Evolutionary conservation across 163 green algal species (phyloP).

Genomic region (Chloroidium sp.): DNA sequence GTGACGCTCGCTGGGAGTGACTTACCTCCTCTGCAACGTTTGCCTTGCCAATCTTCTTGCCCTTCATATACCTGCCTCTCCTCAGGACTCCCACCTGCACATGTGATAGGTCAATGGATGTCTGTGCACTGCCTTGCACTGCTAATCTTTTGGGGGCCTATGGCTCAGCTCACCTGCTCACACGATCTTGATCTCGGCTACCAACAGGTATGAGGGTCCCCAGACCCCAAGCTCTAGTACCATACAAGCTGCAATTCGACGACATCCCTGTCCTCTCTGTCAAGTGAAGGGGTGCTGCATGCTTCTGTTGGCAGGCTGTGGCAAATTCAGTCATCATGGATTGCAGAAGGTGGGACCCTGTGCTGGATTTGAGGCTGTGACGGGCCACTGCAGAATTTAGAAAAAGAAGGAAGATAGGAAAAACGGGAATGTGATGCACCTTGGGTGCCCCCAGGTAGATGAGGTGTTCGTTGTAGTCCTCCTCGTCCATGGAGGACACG

Average conservation of each 20-base stretch:
- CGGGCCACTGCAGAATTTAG: too few relatives aligned
- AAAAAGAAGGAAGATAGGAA: too few relatives aligned
- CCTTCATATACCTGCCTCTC: conserved; percentile 65
- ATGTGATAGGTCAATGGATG: neutral
- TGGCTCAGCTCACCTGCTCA: neutral
- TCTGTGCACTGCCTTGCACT: neutral
- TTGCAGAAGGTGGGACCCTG: too few relatives aligned
- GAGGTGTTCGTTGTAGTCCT: conserved; percentile 48
- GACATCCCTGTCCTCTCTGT: too few relatives aligned
- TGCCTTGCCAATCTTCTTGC: conserved; percentile 79
- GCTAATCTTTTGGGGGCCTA: too few relatives aligned
- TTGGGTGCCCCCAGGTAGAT: conserved; percentile 58
- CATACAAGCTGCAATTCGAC: too few relatives aligned
- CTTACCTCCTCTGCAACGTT: conserved; percentile 24
- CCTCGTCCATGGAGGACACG: conserved; percentile 10
- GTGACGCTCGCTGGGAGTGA: neutral
- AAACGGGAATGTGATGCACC: conserved; percentile 18
- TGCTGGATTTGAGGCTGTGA: too few relatives aligned
- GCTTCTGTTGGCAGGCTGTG: too few relatives aligned
- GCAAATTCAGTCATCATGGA: too few relatives aligned
- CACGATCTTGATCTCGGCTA: neutral
- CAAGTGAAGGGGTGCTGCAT: too few relatives aligned
- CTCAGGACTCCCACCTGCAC: conserved; percentile 68
- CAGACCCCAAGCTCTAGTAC: too few relatives aligned
- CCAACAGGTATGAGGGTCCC: neutral